Percentiles rank a stretch among this genome's conserved stretches.
phyloP scores from a whole-genome alignment of 2,329 filamentous ascomycete genomes.

The Drechslerella coelobrocha region DNA sequence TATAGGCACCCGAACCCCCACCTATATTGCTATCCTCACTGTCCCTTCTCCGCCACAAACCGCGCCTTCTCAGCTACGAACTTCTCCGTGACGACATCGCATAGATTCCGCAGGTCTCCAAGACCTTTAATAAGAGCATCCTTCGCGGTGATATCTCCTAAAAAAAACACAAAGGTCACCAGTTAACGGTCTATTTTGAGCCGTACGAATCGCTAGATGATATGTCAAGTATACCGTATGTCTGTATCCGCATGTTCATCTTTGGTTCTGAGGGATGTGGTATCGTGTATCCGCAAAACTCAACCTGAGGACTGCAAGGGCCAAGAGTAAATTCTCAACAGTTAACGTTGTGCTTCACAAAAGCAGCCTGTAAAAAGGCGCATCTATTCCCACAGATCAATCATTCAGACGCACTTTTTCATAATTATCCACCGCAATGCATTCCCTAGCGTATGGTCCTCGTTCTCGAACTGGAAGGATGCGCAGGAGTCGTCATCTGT shows the following conservation, averaged over 20 bases:
- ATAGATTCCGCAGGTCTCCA: conserved; percentile 85
- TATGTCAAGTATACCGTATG: too few relatives aligned
- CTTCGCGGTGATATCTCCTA: conserved; percentile 77
- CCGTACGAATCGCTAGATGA: too few relatives aligned
- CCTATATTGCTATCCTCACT: not conserved
- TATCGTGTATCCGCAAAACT: conserved; percentile 98
- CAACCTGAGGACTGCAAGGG: conserved; percentile 81
- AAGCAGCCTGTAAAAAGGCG: too few relatives aligned
- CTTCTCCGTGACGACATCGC: conserved; percentile 90
- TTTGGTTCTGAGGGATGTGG: conserved; percentile 94
- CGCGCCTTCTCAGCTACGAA: conserved; percentile 74
- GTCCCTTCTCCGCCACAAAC: conserved; percentile 61
- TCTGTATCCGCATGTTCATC: conserved; percentile 98
- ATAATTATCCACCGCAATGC: conserved; percentile 93
- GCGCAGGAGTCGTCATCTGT: conserved; percentile 75
- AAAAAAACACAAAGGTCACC: conserved; percentile 6
- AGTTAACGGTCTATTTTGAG: not conserved
- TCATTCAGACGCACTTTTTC: conserved; percentile 79
- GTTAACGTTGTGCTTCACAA: too few relatives aligned
- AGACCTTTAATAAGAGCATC: conserved; percentile 90
- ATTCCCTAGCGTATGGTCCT: conserved; percentile 95
- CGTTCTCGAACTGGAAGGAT: conserved; percentile 90
- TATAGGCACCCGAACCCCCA: not conserved
- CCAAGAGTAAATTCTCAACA: not conserved
- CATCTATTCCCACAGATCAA: conserved; percentile 9